Conservation (phyloP, 2,329 filamentous ascomycete genomes). For the Aspergillus jensenii region DNA sequence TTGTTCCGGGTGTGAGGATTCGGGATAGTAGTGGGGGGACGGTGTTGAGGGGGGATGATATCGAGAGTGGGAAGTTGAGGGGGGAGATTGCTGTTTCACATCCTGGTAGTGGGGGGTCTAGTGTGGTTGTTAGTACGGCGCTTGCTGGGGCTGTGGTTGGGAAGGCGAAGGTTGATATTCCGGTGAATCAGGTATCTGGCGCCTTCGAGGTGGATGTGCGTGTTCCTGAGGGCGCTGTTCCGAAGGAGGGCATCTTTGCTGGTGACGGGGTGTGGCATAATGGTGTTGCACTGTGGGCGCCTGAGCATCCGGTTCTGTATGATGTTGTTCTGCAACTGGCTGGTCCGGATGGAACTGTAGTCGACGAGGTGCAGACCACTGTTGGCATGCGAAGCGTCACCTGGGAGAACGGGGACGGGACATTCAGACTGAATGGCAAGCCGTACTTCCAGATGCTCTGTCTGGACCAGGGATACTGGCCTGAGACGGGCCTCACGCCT, state of each 20-base stretch:
- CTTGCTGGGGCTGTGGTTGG: slow-evolving; percentile 52
- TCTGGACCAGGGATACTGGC: slow-evolving; percentile 71
- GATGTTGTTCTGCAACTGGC: slow-evolving; percentile 58
- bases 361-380: slow-evolving; percentile 59
- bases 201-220: background rate
- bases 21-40: slow-evolving; percentile 61
- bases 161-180: slow-evolving; percentile 37
- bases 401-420: slow-evolving; percentile 59
- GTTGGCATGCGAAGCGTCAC: slow-evolving; percentile 62
- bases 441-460: slow-evolving; percentile 68
- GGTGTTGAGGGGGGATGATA: slow-evolving; percentile 56
- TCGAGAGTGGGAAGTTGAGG: slow-evolving; percentile 53
- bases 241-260: background rate
- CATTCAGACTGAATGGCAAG: slow-evolving; percentile 65
- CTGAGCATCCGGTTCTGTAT: slow-evolving; percentile 63
- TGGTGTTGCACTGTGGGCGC: slow-evolving; percentile 67
- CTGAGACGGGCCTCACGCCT: slow-evolving; percentile 65
- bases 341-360: slow-evolving; percentile 25
- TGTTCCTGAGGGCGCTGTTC: background rate
- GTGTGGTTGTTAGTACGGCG: slow-evolving; percentile 55
- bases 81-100: slow-evolving; percentile 49
- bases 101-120: slow-evolving; percentile 36
- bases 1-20: slow-evolving; percentile 51
- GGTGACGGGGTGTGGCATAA: slow-evolving; percentile 38
- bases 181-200: background rate